Conservation (phyloP, 805 yeast species). For the Schwanniomyces sp. region DNA sequence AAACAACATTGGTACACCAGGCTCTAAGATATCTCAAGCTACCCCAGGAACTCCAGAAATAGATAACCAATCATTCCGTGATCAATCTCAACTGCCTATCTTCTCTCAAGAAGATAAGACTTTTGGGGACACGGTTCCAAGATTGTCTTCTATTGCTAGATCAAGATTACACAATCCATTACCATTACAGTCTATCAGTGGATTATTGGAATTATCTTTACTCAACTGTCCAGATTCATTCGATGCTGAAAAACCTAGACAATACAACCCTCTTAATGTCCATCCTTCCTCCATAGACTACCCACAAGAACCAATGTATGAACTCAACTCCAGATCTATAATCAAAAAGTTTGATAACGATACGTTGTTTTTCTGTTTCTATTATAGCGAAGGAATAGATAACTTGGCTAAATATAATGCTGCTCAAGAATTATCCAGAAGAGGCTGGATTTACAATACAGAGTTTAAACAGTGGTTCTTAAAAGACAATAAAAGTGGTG, state of each 20-base stretch:
- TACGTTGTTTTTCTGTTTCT: slow-evolving; percentile 89
- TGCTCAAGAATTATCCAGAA: slow-evolving; percentile 71
- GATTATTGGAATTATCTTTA: slow-evolving; percentile 72
- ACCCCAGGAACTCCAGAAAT: neutral
- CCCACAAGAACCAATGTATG: slow-evolving; percentile 82
- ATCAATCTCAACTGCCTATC: slow-evolving; percentile 17
- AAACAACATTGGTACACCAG: slow-evolving; percentile 7
- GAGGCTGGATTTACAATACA: slow-evolving; percentile 82
- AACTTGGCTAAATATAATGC: slow-evolving; percentile 49
- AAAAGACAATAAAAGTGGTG: slow-evolving; percentile 55
- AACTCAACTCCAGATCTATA: slow-evolving; percentile 57
- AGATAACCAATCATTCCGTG: neutral
- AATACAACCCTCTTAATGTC: slow-evolving; percentile 74
- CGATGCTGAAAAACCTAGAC: slow-evolving; percentile 82
- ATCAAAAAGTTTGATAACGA: slow-evolving; percentile 77
- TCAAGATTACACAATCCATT: slow-evolving; percentile 52
- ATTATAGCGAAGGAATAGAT: slow-evolving; percentile 56
- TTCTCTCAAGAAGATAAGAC: slow-evolving; percentile 12
- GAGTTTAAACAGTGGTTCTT: slow-evolving; percentile 80
- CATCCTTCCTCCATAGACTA: slow-evolving; percentile 89
- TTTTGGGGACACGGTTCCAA: slow-evolving; percentile 21
- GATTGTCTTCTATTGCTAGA: slow-evolving; percentile 29
- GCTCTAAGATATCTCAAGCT: slow-evolving; percentile 5
- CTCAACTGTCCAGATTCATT: slow-evolving; percentile 91
- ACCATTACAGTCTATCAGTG: slow-evolving; percentile 52